A percentile compares a stretch with the other conserved stretches of the same genome.
These are phyloP conservation scores for Lactarius tabidus DNA, from an alignment of 768 basidiomycete species.

Conservation along the genomic window DNA sequence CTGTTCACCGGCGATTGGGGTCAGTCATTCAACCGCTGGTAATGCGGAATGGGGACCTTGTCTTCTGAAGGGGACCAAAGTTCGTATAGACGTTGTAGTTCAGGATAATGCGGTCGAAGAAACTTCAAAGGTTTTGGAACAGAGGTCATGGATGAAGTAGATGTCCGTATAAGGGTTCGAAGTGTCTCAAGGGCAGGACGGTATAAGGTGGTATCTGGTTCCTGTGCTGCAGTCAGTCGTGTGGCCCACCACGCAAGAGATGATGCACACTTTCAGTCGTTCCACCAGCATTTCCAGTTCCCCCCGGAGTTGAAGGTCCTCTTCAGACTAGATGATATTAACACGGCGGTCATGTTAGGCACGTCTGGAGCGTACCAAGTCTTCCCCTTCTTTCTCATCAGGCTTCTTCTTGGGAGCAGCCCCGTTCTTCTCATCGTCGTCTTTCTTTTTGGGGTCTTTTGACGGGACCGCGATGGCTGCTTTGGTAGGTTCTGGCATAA, in stretches of 20 bases:
- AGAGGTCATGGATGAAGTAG: conserved; percentile 98
- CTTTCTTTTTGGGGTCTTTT: conserved; percentile 73
- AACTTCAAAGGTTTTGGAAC: conserved; percentile 99
- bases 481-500: conserved; percentile 58
- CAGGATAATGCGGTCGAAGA: conserved; percentile 89
- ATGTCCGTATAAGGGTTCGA: conserved; percentile 89
- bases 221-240: conserved; percentile 45
- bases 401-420: conserved; percentile 35
- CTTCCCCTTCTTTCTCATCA: conserved; percentile 53
- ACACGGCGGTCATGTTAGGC: background rate
- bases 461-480: conserved; percentile 61
- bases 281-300: conserved; percentile 98
- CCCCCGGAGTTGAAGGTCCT: conserved; percentile 87
- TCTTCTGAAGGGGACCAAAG: conserved; percentile 74
- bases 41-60: conserved; percentile 46
- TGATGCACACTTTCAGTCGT: conserved; percentile 68
- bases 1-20: conserved; percentile 37
- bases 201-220: conserved; percentile 81
- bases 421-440: conserved; percentile 47
- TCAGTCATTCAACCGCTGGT: conserved; percentile 14
- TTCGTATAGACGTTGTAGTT: conserved; percentile 78
- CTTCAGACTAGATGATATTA: conserved; percentile 66
- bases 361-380: conserved; percentile 59
- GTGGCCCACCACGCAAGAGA: background rate
- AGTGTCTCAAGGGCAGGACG: conserved; percentile 90